Evolutionary conservation across 1,284 basidiomycete genomes (phyloP), one percentile per base, ranked within the genome.

Genomic region (Heliocybe sulcata): DNA sequence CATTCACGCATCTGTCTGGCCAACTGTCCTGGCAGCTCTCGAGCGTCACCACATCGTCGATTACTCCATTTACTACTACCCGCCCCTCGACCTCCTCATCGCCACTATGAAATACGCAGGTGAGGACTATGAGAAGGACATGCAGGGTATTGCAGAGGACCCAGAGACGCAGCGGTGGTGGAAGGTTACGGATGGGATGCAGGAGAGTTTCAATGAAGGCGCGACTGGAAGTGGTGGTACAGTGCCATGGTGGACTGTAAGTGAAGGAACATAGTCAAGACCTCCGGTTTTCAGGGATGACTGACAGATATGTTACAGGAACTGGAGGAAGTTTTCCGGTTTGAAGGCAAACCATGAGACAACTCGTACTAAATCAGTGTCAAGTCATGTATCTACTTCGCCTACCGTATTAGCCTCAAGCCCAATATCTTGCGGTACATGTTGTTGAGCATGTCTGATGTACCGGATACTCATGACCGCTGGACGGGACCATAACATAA

Each of bases 141-240:
- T 90, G 87, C 74, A 70, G 48, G 74, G 68, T 27, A 77, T 90
- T 35, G 81, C 75, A 4, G 76, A 80, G 25, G 85, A 89, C 64
- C 74, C 79, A 35, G 81, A 83, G 64, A 91, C 88, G 19, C 77
- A 78, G 63, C 66, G 76, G 55, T 92, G 90, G 90, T 92, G 90
- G 90, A 72, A 75, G 61, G 68, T 90, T 56, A 86, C 88, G 0
- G 90, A 91, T 65, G 72, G 67, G 2, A 88, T 91, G 87, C 90
- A 92, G 68, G 82, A 87, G 69, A 86, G 81, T 62, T 81, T 90
- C 45, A 75, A 85, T 9, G 73, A 79, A 1, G 87, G 80, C 19
- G 87, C 89, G 1, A 76, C 73, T 1, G 88, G 88, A 6, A 89
- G 86, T 58, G 86, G 80, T 9, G 71, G 72, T 20, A 77, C 76